A percentile compares a stretch with the other conserved stretches of the same genome.
These are phyloP conservation scores for Fusarium oxysporum DNA, from an alignment of 2,329 filamentous ascomycete genomes.

Conservation along the genomic window DNA sequence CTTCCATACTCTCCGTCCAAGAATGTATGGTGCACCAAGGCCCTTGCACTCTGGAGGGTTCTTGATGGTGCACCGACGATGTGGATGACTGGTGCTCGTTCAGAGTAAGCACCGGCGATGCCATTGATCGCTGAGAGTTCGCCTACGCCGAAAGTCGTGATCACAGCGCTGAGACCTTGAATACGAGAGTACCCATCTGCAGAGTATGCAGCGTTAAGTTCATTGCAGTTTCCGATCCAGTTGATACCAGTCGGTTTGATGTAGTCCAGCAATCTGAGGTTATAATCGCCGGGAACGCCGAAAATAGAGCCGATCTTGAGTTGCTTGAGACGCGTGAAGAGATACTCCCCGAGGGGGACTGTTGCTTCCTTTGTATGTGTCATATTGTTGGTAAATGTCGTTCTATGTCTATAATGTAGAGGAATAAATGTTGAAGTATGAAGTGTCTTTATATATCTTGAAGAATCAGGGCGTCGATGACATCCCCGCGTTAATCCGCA, in stretches of 20 bases:
- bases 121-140: slow-evolving; percentile 21
- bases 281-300: slow-evolving; percentile 19
- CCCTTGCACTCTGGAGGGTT: neutral
- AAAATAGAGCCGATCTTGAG: slow-evolving; percentile 13
- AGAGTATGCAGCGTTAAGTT: slow-evolving; percentile 8
- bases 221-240: slow-evolving; percentile 23
- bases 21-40: slow-evolving; percentile 5
- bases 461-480: neutral
- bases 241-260: slow-evolving; percentile 9
- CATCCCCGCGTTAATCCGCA: slow-evolving; percentile 9
- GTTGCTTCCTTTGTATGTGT: neutral
- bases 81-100: slow-evolving; percentile 7
- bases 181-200: slow-evolving; percentile 19
- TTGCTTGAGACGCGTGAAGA: slow-evolving; percentile 19
- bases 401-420: neutral
- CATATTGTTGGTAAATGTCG: neutral
- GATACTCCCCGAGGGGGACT: slow-evolving; percentile 5
- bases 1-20: slow-evolving; percentile 12
- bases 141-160: slow-evolving; percentile 15
- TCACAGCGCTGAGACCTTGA: neutral
- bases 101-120: slow-evolving; percentile 10
- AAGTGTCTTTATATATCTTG: neutral
- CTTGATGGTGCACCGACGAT: slow-evolving; percentile 7
- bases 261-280: slow-evolving; percentile 16
- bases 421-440: too few relatives aligned